Base-by-base conservation (phyloP, 345 rosid genomes). In the Linum trigynum region DNA sequence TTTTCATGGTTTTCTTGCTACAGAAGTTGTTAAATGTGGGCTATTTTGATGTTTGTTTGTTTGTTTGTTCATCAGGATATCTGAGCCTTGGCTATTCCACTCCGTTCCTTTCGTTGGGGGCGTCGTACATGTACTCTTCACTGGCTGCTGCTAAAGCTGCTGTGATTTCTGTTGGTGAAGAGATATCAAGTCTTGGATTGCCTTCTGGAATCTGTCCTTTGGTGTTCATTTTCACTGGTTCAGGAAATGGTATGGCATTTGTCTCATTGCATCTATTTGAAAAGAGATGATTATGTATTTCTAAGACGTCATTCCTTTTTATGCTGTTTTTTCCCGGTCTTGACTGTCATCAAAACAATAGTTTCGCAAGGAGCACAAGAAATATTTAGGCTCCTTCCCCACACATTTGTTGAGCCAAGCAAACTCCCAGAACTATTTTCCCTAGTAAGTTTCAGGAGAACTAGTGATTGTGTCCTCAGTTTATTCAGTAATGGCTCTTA, bases 341-440 rank as follows among this genome's bases (percentile, higher is more conserved):
- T 57, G 32, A 23, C 32, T 23, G 32, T 23, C 1, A 23, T 9
- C 59, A 16, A 6, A 35, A 2, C 39, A 38, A 56, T 72, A 92
- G 98, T 85, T 71, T 88, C 97, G 64, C 77, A 71, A 32, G 98
- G 96, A 3, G 97, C 98, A 1, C 98, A 88, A 70, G 97, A 89
- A 77, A 87, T 92, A 60, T 92, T 90, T 80, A 92, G 85, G 79
- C 90, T 92, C 72, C 97, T 90, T 80, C 97, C 98, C 73, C 97
- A 90, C 71, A 81, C 83, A 61, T 86, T 87, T 79, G 85, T 90
- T 43, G 90, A 85, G 61, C 84, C 94, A 37, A 85, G 77, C 78
- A 72, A 74, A 79, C 94, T 92, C 70, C 89, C 94, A 55, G 75
- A 80, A 70, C 83, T 90, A 63, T 92, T 82, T 81, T 79, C 56